A percentile compares a stretch with the other conserved stretches of the same genome.
phyloP scores from a whole-genome alignment of 805 yeast species.

The Candida michaelii region DNA sequence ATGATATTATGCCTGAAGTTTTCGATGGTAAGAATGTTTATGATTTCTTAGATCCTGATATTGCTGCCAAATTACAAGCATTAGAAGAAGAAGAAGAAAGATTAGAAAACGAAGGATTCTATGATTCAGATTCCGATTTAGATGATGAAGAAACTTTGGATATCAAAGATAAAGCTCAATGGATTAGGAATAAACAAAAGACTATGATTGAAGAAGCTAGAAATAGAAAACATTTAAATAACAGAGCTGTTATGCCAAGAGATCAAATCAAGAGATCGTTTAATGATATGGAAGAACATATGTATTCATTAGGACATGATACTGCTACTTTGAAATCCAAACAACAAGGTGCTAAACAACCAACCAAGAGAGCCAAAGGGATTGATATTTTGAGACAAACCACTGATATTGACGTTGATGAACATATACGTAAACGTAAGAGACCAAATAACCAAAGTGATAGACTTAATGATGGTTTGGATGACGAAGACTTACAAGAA shows the following conservation, averaged over 20 bases:
- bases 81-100: conserved; percentile 96
- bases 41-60: conserved; percentile 96
- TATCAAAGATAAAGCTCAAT: conserved; percentile 80
- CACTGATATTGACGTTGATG: conserved; percentile 39
- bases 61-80: conserved; percentile 88
- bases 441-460: conserved; percentile 65
- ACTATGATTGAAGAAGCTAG: conserved; percentile 87
- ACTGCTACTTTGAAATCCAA: conserved; percentile 53
- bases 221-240: conserved; percentile 81
- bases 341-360: conserved; percentile 25
- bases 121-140: conserved; percentile 68
- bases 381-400: conserved; percentile 74
- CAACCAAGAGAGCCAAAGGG: conserved; percentile 44
- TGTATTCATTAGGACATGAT: conserved; percentile 89
- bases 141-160: conserved; percentile 65
- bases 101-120: conserved; percentile 91
- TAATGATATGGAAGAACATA: conserved; percentile 81
- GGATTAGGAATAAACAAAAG: conserved; percentile 96
- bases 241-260: conserved; percentile 86
- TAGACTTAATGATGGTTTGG: conserved; percentile 82
- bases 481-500: conserved; percentile 74
- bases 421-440: conserved; percentile 42
- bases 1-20: conserved; percentile 95
- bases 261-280: conserved; percentile 78
- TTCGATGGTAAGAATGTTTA: conserved; percentile 95